Evolutionary conservation across 2,329 filamentous ascomycete species (phyloP).

Genomic region (Fusarium sp.): DNA sequence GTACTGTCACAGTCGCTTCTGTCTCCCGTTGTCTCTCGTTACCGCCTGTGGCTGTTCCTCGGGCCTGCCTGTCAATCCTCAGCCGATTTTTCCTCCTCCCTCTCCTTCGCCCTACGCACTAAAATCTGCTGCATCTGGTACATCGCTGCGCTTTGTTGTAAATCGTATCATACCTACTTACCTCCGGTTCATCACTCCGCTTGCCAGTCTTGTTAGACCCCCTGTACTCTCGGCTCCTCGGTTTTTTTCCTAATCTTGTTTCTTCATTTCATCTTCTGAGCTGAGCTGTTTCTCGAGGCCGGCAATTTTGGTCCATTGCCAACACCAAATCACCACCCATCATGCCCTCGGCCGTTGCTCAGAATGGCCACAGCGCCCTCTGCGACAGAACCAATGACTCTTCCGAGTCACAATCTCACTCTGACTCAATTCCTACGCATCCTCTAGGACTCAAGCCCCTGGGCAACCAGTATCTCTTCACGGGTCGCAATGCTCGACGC

Average conservation of each 20-base stretch:
- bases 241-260: background rate
- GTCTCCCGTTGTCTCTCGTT: background rate
- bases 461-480: slow-evolving; percentile 82
- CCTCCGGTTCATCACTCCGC: slow-evolving; percentile 22
- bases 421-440: slow-evolving; percentile 76
- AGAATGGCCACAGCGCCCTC: slow-evolving; percentile 24
- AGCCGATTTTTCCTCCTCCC: slow-evolving; percentile 32
- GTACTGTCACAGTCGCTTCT: background rate
- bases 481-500: slow-evolving; percentile 73
- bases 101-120: slow-evolving; percentile 31
- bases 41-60: slow-evolving; percentile 1
- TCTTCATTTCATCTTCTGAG: background rate
- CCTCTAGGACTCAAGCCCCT: slow-evolving; percentile 87
- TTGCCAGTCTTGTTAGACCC: slow-evolving; percentile 16
- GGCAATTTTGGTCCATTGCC: slow-evolving; percentile 1
- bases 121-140: slow-evolving; percentile 14
- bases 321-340: background rate
- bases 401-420: slow-evolving; percentile 42
- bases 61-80: slow-evolving; percentile 15
- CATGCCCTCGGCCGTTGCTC: slow-evolving; percentile 38
- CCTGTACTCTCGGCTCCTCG: background rate
- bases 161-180: slow-evolving; percentile 15
- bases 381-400: slow-evolving; percentile 38
- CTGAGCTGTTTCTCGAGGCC: background rate
- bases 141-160: slow-evolving; percentile 6